phyloP scores from a whole-genome alignment of 2,329 filamentous ascomycete genomes.

The Penicillium sumatraense region DNA sequence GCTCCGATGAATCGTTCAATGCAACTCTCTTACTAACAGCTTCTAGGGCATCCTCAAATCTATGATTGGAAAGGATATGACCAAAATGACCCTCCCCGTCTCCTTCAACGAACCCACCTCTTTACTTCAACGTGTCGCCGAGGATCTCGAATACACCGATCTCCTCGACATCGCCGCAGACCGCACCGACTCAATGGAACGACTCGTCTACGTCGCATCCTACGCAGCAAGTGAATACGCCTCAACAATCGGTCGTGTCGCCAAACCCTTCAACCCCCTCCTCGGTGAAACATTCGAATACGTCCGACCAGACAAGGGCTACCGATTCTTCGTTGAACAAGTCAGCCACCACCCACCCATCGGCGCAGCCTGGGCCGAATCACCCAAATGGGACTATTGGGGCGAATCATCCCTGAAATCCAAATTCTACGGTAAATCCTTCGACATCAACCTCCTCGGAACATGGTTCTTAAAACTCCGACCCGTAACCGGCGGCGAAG shows the following conservation, averaged over 20 bases:
- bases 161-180: conserved; percentile 88
- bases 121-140: conserved; percentile 87
- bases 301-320: conserved; percentile 91
- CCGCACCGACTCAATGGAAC: conserved; percentile 83
- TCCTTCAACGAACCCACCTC: conserved; percentile 99
- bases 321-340: conserved; percentile 98
- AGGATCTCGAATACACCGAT: conserved; percentile 98
- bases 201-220: conserved; percentile 90
- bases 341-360: conserved; percentile 97
- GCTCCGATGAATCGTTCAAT: neutral
- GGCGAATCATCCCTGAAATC: conserved; percentile 94
- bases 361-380: conserved; percentile 90
- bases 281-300: conserved; percentile 98
- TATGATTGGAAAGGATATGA: conserved; percentile 99
- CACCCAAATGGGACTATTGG: conserved; percentile 92
- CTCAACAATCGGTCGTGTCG: conserved; percentile 93
- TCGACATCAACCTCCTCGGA: conserved; percentile 93
- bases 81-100: conserved; percentile 97
- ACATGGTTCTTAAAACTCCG: conserved; percentile 94
- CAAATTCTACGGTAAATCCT: conserved; percentile 96
- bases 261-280: conserved; percentile 97
- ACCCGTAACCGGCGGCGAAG: conserved; percentile 74
- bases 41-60: conserved; percentile 89
- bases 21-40: neutral
- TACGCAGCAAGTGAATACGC: conserved; percentile 97